phyloP scores from a whole-genome alignment of 2,329 filamentous ascomycete species.

The Colletotrichum lini region DNA sequence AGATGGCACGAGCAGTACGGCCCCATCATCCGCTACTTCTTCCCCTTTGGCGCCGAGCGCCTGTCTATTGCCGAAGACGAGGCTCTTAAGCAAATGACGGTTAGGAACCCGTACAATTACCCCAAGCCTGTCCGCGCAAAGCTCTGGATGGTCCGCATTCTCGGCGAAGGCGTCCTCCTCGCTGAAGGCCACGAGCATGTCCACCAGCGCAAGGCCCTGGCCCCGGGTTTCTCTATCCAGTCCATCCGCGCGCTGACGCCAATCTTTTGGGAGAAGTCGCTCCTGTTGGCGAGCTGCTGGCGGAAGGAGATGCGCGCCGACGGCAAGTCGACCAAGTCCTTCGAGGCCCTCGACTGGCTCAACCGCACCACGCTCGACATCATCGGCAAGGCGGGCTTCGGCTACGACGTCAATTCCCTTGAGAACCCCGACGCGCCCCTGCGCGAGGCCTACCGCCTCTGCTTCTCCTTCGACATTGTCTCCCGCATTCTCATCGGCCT shows the following conservation, averaged over 20 bases:
- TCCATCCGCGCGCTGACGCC: constrained; percentile 55
- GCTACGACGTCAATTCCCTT: constrained; percentile 57
- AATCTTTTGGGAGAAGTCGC: constrained; percentile 58
- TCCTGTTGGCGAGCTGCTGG: constrained; percentile 60
- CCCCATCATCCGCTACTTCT: constrained; percentile 61
- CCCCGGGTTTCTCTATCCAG: constrained; percentile 56
- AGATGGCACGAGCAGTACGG: constrained; percentile 58
- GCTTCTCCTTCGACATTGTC: constrained; percentile 56
- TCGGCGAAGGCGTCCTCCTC: constrained; percentile 60
- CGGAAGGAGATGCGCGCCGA: constrained; percentile 51
- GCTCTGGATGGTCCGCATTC: constrained; percentile 58
- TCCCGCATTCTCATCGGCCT: constrained; percentile 56
- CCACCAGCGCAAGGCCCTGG: constrained; percentile 56
- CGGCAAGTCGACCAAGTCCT: constrained; percentile 48
- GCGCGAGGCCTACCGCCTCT: constrained; percentile 57
- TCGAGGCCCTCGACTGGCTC: constrained; percentile 59
- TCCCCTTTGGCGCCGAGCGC: constrained; percentile 60
- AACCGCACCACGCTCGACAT: constrained; percentile 61
- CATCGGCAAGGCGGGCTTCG: constrained; percentile 58
- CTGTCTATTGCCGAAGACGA: constrained; percentile 60
- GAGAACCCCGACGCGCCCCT: constrained; percentile 54
- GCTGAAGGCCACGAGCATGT: constrained; percentile 59
- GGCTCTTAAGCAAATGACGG: constrained; percentile 59
- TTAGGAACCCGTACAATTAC: constrained; percentile 59
- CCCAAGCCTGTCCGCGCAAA: constrained; percentile 55